Base-by-base conservation (phyloP, 495 filamentous ascomycete genomes). In the Xylaria castorea region DNA sequence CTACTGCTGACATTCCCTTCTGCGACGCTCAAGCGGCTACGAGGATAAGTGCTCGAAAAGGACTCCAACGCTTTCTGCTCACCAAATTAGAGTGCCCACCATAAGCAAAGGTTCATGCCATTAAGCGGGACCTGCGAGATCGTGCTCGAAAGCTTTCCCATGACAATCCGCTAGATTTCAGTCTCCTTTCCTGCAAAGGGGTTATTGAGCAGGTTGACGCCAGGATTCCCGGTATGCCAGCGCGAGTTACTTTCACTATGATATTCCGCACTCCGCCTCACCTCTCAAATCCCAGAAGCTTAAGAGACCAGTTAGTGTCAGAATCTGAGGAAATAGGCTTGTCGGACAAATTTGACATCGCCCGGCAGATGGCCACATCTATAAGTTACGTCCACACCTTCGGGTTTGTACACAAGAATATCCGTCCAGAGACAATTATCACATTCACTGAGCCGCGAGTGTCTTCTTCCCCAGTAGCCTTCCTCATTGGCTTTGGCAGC, bases 371-470 rank as follows among this genome's bases (percentile, higher is more conserved):
- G 16, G 82, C 84, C 9, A 76, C 68, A 36, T 78, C 83, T 0
- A 75, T 88, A 18, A 80, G 72, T 71, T 87, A 80, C 71, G 73
- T 88, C 5, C 87, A 89, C 72, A 80, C 80, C 0, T 76, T 77
- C 27, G 80, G 78, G 34, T 84, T 89, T 55, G 87, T 89, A 2
- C 87, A 89, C 76, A 89, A 88, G 74, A 86, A 83, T 68, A 78
- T 89, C 34, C 81, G 86, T 0, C 87, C 87, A 4, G 87, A 89
- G 63, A 87, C 77, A 4, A 76, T 88, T 27, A 36, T 89, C 18
- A 48, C 79, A 11, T 84, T 87, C 67, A 57, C 78, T 30, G 67
- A 79, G 20, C 25, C 70, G 3, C 63, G 71, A n/a, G 27, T 3
- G 40, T 2, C 38, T 1, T 36, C 25, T 36, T 3, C 30, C 32